Conservation (phyloP, 768 basidiomycete genomes). For the Pisolithus tinctorius region DNA sequence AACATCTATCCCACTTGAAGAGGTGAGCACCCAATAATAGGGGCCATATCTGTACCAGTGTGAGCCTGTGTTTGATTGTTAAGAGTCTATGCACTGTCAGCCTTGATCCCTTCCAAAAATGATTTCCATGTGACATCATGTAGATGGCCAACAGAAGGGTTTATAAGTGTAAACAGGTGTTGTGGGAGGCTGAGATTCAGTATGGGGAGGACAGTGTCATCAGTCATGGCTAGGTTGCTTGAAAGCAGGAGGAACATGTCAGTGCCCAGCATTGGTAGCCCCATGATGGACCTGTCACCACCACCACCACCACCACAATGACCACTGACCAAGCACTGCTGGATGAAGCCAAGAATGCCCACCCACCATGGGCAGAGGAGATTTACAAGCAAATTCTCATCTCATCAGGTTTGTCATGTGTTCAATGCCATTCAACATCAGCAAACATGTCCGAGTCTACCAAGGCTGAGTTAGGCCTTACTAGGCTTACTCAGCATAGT, state of each 20-base stretch:
- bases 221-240: no score
- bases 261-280: not conserved
- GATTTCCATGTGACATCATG: slow-evolving; percentile 60
- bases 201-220: no score
- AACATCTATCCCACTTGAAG: slow-evolving; percentile 35
- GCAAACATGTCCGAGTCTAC: no score
- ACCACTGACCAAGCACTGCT: slow-evolving; percentile 2
- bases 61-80: not conserved
- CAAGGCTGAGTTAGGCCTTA: no score
- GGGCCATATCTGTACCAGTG: slow-evolving; percentile 73
- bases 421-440: not conserved
- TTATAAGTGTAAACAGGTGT: slow-evolving; percentile 59
- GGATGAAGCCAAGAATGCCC: slow-evolving; percentile 46
- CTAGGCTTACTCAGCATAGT: no score
- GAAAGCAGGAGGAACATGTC: not conserved
- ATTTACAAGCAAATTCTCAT: slow-evolving; percentile 31
- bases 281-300: not conserved
- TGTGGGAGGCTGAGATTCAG: no score
- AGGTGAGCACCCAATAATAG: slow-evolving; percentile 49
- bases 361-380: slow-evolving; percentile 59
- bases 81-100: slow-evolving; percentile 49
- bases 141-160: slow-evolving; percentile 49
- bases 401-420: slow-evolving; percentile 25
- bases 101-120: slow-evolving; percentile 68
- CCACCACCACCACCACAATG: slow-evolving; percentile 7